Evolutionary conservation across 176 grass and related monocot genomes (phyloP).

Genomic region (Aegilops longissima): DNA sequence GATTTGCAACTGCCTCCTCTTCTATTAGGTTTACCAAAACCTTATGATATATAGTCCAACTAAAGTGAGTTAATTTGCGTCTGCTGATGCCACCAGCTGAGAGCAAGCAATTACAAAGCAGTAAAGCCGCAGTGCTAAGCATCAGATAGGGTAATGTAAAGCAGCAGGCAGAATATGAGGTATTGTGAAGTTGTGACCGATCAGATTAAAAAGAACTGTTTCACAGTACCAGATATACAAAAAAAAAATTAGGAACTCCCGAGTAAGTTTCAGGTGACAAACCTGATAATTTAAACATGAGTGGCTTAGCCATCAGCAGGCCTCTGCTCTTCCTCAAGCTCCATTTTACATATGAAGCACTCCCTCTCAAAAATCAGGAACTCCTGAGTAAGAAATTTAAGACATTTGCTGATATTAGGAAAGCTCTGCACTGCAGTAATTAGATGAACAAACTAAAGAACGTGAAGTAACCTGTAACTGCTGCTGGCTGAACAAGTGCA

Average conservation of each 20-base stretch:
- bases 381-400: conserved; percentile 55
- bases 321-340: conserved; percentile 66
- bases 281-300: conserved; percentile 19
- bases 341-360: conserved; percentile 68
- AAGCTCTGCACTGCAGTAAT: background rate
- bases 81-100: background rate
- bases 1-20: background rate
- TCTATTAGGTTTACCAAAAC: background rate
- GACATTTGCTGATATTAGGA: background rate
- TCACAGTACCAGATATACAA: background rate
- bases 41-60: background rate
- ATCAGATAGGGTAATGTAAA: background rate
- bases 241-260: background rate
- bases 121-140: background rate
- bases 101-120: background rate
- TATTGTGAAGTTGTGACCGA: background rate
- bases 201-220: background rate
- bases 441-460: conserved; percentile 9
- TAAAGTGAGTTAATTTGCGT: background rate
- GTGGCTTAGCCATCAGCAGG: conserved; percentile 30
- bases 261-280: background rate
- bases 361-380: conserved; percentile 90
- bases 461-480: conserved; percentile 69
- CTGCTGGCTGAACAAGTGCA: conserved; percentile 92
- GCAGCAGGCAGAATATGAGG: background rate